These are phyloP conservation scores for Ustilago curta DNA, from an alignment of 1,284 basidiomycete species.

Conservation along the genomic window DNA sequence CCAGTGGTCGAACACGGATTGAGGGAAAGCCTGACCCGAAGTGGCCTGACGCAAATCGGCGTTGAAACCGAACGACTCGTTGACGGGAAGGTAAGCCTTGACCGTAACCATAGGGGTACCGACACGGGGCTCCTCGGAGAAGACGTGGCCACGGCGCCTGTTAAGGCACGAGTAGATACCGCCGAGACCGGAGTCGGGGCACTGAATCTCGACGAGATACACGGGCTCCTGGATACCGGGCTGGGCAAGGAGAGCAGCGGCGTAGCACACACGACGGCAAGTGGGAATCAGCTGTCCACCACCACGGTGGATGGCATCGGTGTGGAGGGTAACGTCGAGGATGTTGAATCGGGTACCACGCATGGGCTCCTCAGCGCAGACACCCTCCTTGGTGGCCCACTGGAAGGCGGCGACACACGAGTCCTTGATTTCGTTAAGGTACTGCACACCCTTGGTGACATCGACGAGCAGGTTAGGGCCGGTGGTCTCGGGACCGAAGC, in stretches of 20 bases:
- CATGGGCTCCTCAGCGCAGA: conserved; percentile 96
- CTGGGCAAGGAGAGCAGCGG: conserved; percentile 89
- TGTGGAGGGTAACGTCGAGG: conserved; percentile 94
- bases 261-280: conserved; percentile 95
- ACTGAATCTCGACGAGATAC: conserved; percentile 98
- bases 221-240: conserved; percentile 96
- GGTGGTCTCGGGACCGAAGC: conserved; percentile 98
- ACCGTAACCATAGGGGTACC: conserved; percentile 99
- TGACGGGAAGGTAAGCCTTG: conserved; percentile 97
- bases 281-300: conserved; percentile 98
- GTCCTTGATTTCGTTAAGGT: conserved; percentile 93
- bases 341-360: conserved; percentile 97
- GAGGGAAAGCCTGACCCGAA: conserved; percentile 97
- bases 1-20: conserved; percentile 84
- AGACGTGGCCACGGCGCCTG: conserved; percentile 98
- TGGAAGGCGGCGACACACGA: conserved; percentile 99
- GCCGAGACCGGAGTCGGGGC: conserved; percentile 96
- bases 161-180: conserved; percentile 95
- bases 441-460: conserved; percentile 93
- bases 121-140: conserved; percentile 94
- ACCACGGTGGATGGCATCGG: conserved; percentile 99
- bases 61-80: conserved; percentile 99
- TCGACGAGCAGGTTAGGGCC: conserved; percentile 98
- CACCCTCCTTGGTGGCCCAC: conserved; percentile 91
- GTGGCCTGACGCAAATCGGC: conserved; percentile 93